These are phyloP conservation scores for Kalanchoe fedtschenkoi DNA, from an alignment of 164 flowering plant species.

Conservation along the genomic window DNA sequence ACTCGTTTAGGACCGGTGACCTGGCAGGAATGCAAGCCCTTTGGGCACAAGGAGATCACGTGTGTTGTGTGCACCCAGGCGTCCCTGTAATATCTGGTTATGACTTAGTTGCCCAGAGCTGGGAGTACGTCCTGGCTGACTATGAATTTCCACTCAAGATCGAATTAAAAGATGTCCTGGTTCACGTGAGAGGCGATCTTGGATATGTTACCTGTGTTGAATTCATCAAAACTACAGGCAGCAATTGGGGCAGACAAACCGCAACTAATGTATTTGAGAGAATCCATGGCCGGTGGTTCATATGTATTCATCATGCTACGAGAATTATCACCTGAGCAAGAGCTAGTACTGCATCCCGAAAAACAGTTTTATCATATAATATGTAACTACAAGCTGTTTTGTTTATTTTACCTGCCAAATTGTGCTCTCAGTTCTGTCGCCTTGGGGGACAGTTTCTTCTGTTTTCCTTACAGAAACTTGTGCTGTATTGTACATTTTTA, in stretches of 20 bases:
- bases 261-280: conserved; percentile 86
- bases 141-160: conserved; percentile 77
- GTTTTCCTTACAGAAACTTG: no score
- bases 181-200: conserved; percentile 68
- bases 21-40: conserved; percentile 56
- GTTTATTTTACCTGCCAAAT: no score
- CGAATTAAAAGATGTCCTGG: conserved; percentile 54
- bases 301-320: conserved; percentile 86
- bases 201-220: conserved; percentile 80
- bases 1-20: conserved; percentile 65
- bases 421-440: no score
- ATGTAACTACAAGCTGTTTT: not conserved
- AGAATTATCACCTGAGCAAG: conserved; percentile 32
- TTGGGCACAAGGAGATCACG: conserved; percentile 61
- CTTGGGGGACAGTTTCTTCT: no score
- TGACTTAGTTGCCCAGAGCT: conserved; percentile 78
- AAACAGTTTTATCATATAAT: not conserved
- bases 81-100: conserved; percentile 63
- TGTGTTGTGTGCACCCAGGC: conserved; percentile 71
- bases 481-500: no score
- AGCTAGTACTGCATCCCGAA: not conserved
- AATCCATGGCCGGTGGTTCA: conserved; percentile 69
- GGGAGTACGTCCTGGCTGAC: conserved; percentile 82
- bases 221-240: conserved; percentile 79
- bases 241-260: conserved; percentile 88